Percentiles rank a stretch among this genome's conserved stretches.
Evolutionary conservation across 2,329 filamentous ascomycete genomes (phyloP).

Genomic region (Claviceps citrina): DNA sequence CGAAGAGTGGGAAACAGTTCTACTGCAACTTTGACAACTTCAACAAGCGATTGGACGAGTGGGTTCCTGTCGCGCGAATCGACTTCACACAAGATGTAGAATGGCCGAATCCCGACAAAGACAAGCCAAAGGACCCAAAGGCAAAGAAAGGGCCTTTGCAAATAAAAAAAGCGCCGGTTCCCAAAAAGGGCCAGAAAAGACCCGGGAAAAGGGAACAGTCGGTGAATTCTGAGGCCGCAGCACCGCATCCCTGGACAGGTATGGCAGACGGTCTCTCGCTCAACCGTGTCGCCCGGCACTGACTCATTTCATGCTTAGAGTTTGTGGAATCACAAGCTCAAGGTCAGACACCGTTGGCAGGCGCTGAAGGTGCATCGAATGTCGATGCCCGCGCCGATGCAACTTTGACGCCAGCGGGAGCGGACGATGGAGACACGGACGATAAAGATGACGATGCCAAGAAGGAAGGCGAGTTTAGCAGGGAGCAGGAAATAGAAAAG

Average conservation of each 20-base stretch:
- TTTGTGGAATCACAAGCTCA: constrained; percentile 32
- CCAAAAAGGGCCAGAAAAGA: constrained; percentile 45
- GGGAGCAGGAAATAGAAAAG: constrained; percentile 91
- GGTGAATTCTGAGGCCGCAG: constrained; percentile 35
- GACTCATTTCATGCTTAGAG: constrained; percentile 16
- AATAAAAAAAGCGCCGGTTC: constrained; percentile 41
- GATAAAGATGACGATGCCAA: constrained; percentile 31
- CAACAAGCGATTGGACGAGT: constrained; percentile 77
- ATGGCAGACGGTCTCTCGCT: constrained; percentile 1
- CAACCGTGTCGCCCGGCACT: neutral
- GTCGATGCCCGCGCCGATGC: constrained; percentile 27
- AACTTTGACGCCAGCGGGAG: constrained; percentile 28
- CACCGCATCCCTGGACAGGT: constrained; percentile 37
- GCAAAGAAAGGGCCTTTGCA: constrained; percentile 50
- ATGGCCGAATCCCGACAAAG: constrained; percentile 86
- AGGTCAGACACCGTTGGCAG: constrained; percentile 27
- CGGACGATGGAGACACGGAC: constrained; percentile 40
- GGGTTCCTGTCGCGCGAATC: constrained; percentile 69
- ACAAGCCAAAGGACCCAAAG: constrained; percentile 59
- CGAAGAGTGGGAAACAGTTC: constrained; percentile 75
- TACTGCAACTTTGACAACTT: constrained; percentile 98
- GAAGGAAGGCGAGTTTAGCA: constrained; percentile 44
- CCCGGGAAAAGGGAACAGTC: constrained; percentile 40
- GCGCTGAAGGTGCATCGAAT: constrained; percentile 30
- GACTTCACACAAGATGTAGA: constrained; percentile 85